Conservation (phyloP, 2,329 filamentous ascomycete genomes). For the Ophiostoma sp. region DNA sequence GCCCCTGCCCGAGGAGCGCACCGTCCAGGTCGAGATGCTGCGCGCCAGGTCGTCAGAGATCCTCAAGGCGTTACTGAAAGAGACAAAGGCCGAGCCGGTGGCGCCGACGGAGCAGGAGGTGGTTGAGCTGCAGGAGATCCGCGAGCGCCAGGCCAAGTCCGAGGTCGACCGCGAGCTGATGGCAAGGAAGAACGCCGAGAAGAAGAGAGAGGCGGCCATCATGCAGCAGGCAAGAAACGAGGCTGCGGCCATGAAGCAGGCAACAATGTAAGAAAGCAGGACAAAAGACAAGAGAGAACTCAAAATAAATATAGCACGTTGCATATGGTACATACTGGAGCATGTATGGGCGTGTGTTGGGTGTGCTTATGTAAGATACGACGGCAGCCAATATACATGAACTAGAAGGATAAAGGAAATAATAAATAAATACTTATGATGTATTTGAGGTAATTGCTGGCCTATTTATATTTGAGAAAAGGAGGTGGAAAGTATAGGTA, state of each 20-base stretch:
- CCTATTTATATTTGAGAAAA: neutral
- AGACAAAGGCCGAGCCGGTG: slow-evolving; percentile 56
- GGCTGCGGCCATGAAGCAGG: slow-evolving; percentile 41
- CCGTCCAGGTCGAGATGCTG: slow-evolving; percentile 59
- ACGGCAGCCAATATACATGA: neutral
- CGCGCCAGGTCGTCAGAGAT: slow-evolving; percentile 57
- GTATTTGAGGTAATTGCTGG: no score
- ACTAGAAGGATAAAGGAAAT: neutral
- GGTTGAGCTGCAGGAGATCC: slow-evolving; percentile 54
- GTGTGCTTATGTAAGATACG: slow-evolving; percentile 5
- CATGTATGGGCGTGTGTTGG: neutral
- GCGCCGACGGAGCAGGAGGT: slow-evolving; percentile 57
- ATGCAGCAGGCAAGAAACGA: slow-evolving; percentile 51
- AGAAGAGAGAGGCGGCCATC: slow-evolving; percentile 58
- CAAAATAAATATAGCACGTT: slow-evolving; percentile 1
- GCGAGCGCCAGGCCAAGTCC: slow-evolving; percentile 48
- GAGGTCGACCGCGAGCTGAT: slow-evolving; percentile 52
- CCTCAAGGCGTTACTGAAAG: slow-evolving; percentile 54
- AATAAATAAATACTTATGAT: neutral
- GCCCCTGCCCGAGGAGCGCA: slow-evolving; percentile 46
- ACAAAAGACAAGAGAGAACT: neutral
- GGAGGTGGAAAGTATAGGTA: neutral
- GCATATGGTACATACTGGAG: neutral
- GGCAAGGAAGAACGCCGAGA: slow-evolving; percentile 49
- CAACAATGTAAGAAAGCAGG: slow-evolving; percentile 18